Evolutionary conservation across 1,284 basidiomycete genomes (phyloP), one percentile per base, ranked within the genome.

Genomic region (Ustanciosporium gigantosporum): DNA sequence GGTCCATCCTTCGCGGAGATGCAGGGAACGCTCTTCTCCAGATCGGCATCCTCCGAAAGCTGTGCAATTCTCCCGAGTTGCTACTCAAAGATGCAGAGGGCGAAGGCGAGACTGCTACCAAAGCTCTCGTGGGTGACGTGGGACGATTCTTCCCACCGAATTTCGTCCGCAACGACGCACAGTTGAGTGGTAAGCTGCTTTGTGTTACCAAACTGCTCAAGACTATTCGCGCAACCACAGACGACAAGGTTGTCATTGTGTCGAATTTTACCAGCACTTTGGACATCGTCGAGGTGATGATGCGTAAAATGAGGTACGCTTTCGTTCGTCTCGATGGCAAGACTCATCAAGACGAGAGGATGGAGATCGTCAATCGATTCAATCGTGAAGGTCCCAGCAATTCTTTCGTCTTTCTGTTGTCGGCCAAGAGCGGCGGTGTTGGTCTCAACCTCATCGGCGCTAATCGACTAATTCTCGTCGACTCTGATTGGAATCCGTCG

Each of bases 371-470:
- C 25, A 61, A 66, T n/a, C 61, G 52, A 20, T 76, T 77, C 52
- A 72, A 75, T 34, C 58, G 55, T 31, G 36, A 46, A 14, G 34
- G 46, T 9, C 44, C 39, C 17, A 39, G 57, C 11, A 39, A 35
- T 9, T 42, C 32, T 19, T 82, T 96, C 73, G 84, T 98, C 36
- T 98, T 99, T 81, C 81, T 99, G 42, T 83, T 99, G 15, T 93
- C 90, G 78, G 92, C 90, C 65, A 97, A 97, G 79, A 93, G 95
- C 29, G 94, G 94, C 55, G 94, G 94, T 69, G 96, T 93, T 69
- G 93, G 95, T 74, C 94, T 98, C 82, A 98, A 98, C 76, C 83
- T 98, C 59, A 96, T 97, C 72, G 94, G 94, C 6, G 94, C 94
- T 3, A 98, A 98, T 77, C 86, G 94, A 14, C 82, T 98, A 16